A percentile compares a stretch with the other conserved stretches of the same genome.
Evolutionary conservation across 2,329 filamentous ascomycete species (phyloP).

Genomic region (Ceratocystis papillata): DNA sequence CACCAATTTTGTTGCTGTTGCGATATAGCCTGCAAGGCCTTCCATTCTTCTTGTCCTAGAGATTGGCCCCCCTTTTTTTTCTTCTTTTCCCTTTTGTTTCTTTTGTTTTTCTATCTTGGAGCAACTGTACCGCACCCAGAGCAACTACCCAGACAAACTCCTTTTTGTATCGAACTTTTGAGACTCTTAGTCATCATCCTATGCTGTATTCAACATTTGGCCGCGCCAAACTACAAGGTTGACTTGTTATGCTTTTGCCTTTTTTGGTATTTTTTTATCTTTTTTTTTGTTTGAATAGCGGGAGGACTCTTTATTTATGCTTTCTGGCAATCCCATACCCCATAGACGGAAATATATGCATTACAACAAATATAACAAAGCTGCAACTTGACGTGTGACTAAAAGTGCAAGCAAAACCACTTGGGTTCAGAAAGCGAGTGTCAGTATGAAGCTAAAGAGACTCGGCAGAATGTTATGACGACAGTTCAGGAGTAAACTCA

Average conservation of each 20-base stretch:
- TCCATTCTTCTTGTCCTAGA: not conserved
- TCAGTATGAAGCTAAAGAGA: too few relatives aligned
- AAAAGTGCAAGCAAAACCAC: too few relatives aligned
- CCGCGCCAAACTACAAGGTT: not conserved
- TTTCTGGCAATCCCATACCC: not conserved
- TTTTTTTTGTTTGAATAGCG: constrained; percentile 1
- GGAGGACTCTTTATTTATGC: constrained; percentile 8
- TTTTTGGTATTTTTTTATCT: not conserved
- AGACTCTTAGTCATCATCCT: not conserved
- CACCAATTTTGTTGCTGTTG: not conserved
- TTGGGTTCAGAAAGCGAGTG: too few relatives aligned
- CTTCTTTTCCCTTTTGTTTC: constrained; percentile 5
- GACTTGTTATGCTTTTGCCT: not conserved
- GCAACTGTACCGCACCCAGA: constrained; percentile 12
- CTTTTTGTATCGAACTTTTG: not conserved
- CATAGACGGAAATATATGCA: not conserved
- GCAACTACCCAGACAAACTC: not conserved
- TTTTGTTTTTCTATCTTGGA: constrained; percentile 5
- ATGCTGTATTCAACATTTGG: constrained; percentile 10
- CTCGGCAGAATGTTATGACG: not conserved
- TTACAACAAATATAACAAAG: not conserved
- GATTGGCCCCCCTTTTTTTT: not conserved
- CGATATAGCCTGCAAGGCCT: not conserved
- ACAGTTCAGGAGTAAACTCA: not conserved
- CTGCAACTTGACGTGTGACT: not conserved